Base-by-base conservation (phyloP, 495 filamentous ascomycete genomes). In the Ascodesmis nigricans region DNA sequence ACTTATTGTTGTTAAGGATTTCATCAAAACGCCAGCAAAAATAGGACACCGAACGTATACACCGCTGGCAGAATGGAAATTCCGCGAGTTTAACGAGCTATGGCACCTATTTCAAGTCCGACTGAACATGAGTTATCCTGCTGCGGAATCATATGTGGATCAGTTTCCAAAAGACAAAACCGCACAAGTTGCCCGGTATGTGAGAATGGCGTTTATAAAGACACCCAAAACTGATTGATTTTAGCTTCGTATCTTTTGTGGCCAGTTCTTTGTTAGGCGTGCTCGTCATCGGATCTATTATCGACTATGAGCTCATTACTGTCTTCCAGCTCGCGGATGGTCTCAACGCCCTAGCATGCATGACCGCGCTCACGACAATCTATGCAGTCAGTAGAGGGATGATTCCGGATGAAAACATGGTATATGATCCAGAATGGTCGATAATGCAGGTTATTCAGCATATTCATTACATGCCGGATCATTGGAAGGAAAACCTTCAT, bases 121-220 rank as follows among this genome's bases (percentile, higher is more conserved):
- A 8, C 63, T 77, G 35, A 80, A 91, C 44, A 87, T 93, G 78
- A 92, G 90, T 4, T 80, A 83, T 45, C 84, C 84, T 0, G 92
- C 75, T 49, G 87, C 87, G 1, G 77, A 73, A 30, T 73, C 76
- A 23, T 97, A 97, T 47, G 65, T 95, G 19, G 79, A 93, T 32
- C 87, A 93, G 39, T 97, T 97, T 39, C 87, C 87, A 2, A 95
- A 93, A 55, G 73, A 79, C 50, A 92, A 92, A 55, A 81, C 73
- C 0, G 69, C 79, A 17, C 79, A 91, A 50, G 43, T 79, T 18
- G 75, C 75, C 26, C 40, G 39, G 47, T 50, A 50, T 20, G 22
- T 19, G 17, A n/a, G 14, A 16, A n/a, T 21, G 24, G 10, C 19
- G 21, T 10, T 22, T 7, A 10, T 14, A 29, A 13, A 30, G 7